A percentile compares a stretch with the other conserved stretches of the same genome.
Conservation (phyloP, 208 protist species). For the Kentomonas sorsogonicus region DNA sequence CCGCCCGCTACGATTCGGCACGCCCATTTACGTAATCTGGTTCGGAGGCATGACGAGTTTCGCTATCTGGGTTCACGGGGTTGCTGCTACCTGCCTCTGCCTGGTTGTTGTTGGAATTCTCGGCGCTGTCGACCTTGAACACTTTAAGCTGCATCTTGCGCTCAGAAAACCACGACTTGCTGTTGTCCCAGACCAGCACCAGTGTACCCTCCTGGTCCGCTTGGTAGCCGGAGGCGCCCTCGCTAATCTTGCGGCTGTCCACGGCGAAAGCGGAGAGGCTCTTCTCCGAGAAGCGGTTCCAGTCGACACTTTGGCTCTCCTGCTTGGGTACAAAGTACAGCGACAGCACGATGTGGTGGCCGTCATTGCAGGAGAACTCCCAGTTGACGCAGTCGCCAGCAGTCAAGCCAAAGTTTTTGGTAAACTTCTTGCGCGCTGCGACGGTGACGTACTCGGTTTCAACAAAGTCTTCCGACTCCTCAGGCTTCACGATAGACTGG, state of each 20-base stretch:
- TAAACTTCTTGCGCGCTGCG: conserved; percentile 26
- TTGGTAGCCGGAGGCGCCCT: conserved; percentile 37
- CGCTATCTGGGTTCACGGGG: too few species aligned
- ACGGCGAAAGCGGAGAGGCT: conserved; percentile 28
- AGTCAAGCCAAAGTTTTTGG: conserved; percentile 24
- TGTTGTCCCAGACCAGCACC: conserved; percentile 68
- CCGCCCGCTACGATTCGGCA: too few species aligned
- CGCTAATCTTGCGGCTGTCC: conserved; percentile 10
- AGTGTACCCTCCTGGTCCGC: conserved; percentile 47
- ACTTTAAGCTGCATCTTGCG: too few species aligned
- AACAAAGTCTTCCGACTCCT: conserved; percentile 13
- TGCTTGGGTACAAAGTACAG: conserved; percentile 27
- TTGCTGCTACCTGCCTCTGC: too few species aligned
- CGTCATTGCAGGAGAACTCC: conserved; percentile 22
- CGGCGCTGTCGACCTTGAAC: too few species aligned
- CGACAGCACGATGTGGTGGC: not conserved
- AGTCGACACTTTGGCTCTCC: conserved; percentile 7
- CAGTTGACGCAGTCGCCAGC: conserved; percentile 24
- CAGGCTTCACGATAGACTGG: not conserved
- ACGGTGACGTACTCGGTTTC: conserved; percentile 31
- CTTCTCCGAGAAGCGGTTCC: conserved; percentile 19
- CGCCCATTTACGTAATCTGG: too few species aligned
- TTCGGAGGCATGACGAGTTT: too few species aligned
- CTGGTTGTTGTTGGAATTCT: too few species aligned
- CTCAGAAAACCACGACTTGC: conserved; percentile 39